Percentiles rank a stretch among this genome's conserved stretches.
These are phyloP conservation scores for Nepenthes gracilis DNA, from an alignment of 148 eudicot genomes.

Conservation along the genomic window DNA sequence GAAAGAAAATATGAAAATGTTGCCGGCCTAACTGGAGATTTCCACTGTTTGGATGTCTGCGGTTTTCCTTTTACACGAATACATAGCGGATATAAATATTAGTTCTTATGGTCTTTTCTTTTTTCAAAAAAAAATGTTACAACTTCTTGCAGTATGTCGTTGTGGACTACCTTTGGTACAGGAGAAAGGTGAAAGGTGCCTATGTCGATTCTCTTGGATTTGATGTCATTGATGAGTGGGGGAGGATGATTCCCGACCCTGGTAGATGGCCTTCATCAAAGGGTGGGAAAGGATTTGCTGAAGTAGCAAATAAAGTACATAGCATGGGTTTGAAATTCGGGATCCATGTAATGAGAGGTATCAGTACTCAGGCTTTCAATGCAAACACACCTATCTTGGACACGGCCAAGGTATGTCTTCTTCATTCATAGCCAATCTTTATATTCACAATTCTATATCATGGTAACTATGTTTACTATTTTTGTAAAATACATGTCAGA, in stretches of 20 bases:
- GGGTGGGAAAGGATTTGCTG: constrained; percentile 72
- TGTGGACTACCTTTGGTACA: constrained; percentile 97
- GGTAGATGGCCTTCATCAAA: constrained; percentile 87
- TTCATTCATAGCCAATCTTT: not conserved
- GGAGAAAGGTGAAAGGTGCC: constrained; percentile 70
- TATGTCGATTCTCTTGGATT: constrained; percentile 68
- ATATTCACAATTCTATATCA: too few species aligned
- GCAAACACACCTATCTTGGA: constrained; percentile 86
- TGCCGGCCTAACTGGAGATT: too few species aligned
- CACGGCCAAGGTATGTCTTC: constrained; percentile 43
- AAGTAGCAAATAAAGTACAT: constrained; percentile 77
- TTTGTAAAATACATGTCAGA: too few species aligned
- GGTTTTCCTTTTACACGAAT: too few species aligned
- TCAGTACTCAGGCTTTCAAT: constrained; percentile 76
- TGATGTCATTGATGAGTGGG: constrained; percentile 95
- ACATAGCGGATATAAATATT: too few species aligned
- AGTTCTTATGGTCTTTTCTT: too few species aligned
- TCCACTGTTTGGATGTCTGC: too few species aligned
- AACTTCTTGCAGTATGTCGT: constrained; percentile 67
- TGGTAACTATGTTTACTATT: not conserved
- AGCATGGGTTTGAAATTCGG: constrained; percentile 94
- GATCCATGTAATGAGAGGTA: constrained; percentile 94
- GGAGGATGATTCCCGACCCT: constrained; percentile 89
- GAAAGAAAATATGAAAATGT: too few species aligned
- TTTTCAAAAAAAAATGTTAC: not conserved